Percentiles rank a stretch among this genome's conserved stretches.
Conservation (phyloP, 352 stramenopile species). For the Phytophthora macrochlamydospora region DNA sequence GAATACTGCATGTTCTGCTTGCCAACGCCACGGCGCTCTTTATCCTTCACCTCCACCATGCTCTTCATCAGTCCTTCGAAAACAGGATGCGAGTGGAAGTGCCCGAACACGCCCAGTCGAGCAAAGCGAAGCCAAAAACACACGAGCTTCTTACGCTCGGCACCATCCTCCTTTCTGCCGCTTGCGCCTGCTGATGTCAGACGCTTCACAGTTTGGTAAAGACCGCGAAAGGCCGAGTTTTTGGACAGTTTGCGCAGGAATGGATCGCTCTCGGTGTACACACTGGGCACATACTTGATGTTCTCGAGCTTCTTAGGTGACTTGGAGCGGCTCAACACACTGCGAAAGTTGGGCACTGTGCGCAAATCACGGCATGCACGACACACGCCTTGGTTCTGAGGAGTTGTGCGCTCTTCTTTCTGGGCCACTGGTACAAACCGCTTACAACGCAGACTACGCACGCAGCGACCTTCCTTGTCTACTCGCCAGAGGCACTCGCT, state of each 20-base stretch:
- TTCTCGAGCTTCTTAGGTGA: slow-evolving; percentile 76
- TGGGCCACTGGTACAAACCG: slow-evolving; percentile 42
- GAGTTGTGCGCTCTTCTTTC: slow-evolving; percentile 18
- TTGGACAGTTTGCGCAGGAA: slow-evolving; percentile 83
- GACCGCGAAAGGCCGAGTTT: slow-evolving; percentile 67
- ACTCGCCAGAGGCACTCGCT: slow-evolving; percentile 84
- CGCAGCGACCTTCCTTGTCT: slow-evolving; percentile 72
- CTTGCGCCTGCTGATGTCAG: slow-evolving; percentile 15
- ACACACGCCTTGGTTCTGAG: slow-evolving; percentile 51
- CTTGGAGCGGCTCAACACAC: slow-evolving; percentile 74
- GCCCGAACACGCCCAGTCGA: slow-evolving; percentile 73
- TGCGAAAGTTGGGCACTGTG: slow-evolving; percentile 76
- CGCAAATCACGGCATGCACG: slow-evolving; percentile 72
- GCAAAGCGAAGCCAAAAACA: slow-evolving; percentile 77
- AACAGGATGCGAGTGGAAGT: slow-evolving; percentile 71
- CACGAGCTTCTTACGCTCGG: slow-evolving; percentile 43
- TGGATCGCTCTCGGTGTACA: slow-evolving; percentile 80
- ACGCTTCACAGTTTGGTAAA: slow-evolving; percentile 68
- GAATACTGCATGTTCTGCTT: slow-evolving; percentile 90
- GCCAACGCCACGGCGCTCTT: slow-evolving; percentile 75
- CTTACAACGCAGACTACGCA: slow-evolving; percentile 75
- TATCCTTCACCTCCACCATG: slow-evolving; percentile 86
- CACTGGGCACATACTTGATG: slow-evolving; percentile 76
- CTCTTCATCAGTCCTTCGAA: slow-evolving; percentile 81
- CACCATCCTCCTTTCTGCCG: slow-evolving; percentile 10